Base-by-base conservation (phyloP, 352 stramenopile species). In the Phytopythium aichiense region DNA sequence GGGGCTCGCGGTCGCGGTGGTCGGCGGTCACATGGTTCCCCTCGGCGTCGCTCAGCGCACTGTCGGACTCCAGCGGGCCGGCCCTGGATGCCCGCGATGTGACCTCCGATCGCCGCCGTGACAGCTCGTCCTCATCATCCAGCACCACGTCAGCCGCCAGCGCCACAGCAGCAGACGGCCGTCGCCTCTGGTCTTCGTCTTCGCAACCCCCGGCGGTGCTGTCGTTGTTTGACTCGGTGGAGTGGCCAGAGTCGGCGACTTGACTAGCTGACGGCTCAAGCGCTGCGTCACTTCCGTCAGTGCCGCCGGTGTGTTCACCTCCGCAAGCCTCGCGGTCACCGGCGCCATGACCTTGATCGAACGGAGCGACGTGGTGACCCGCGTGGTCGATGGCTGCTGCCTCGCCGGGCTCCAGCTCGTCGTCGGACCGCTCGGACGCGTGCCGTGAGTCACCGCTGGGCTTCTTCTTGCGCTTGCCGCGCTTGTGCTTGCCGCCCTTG, bases 1-100 rank as follows among this genome's bases (percentile, higher is more conserved):
- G 69, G 2, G 63, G 56, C 13, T 72, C 69, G 18, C 70, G 65
- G 51, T 67, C 60, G 1, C 38, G 22, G 31, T 80, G 69, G 20
- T 66, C 48, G 6, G 60, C 46, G 9, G 20, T 18, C 6, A n/a
- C 30, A 13, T 60, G 38, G 28, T 51, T n/a, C 7, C 25, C 55
- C 8, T 2, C 42, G 37, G 40, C 28, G 8, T 42, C 40, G 7
- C 28, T 25, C 1, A 51, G 28, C 2, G 12, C 25, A 18, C 40
- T 16, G 16, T 38, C 37, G 16, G 54, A 23, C 6, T 38, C 55
- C 3, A 60, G 8, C 22, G 40, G 23, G 7, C 28, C 40, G 9
- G 55, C 40, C 20, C 40, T 23, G 15, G 55, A 52, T 20, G 55
- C 9, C 38, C 22, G 38, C 20, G 55, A n/a, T 0, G 30, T 30